Evolutionary conservation across 805 yeast species (phyloP).

Genomic region (Metschnikowia matae): DNA sequence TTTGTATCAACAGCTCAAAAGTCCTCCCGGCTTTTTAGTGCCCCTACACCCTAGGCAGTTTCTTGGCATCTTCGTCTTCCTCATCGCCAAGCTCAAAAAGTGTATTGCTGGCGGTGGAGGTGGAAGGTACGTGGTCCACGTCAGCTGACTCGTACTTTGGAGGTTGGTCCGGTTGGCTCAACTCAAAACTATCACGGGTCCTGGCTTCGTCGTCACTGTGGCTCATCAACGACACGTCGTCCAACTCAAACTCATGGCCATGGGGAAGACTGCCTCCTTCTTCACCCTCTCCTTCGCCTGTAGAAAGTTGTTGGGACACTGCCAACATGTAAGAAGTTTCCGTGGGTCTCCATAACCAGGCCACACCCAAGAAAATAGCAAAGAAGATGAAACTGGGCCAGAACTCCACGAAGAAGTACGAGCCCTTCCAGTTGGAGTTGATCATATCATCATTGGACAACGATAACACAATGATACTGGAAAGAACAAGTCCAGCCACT

Average conservation of each 20-base stretch:
- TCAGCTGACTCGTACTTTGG: constrained; percentile 25
- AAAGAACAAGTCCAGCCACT: constrained; percentile 64
- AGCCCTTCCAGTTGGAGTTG: constrained; percentile 87
- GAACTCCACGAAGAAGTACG: constrained; percentile 85
- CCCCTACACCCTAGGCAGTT: not conserved
- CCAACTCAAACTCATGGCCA: constrained; percentile 58
- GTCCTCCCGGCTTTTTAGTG: constrained; percentile 9
- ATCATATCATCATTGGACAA: constrained; percentile 73
- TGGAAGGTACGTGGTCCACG: constrained; percentile 11
- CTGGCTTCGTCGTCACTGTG: constrained; percentile 38
- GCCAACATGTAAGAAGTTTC: constrained; percentile 93
- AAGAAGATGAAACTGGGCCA: constrained; percentile 93
- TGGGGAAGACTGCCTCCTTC: constrained; percentile 22
- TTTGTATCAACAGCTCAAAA: too few relatives aligned
- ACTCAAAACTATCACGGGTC: constrained; percentile 37
- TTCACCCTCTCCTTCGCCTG: constrained; percentile 47
- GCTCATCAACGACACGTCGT: constrained; percentile 52
- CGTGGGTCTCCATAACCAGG: constrained; percentile 97
- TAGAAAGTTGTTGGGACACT: constrained; percentile 87
- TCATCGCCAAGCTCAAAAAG: constrained; percentile 42
- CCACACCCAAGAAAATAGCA: constrained; percentile 74
- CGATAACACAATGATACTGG: constrained; percentile 66
- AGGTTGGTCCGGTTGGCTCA: constrained; percentile 24
- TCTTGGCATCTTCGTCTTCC: constrained; percentile 17
- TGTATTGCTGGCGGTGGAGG: constrained; percentile 24